Base-by-base conservation (phyloP, 164 flowering plant species). In the Stephania japonica region DNA sequence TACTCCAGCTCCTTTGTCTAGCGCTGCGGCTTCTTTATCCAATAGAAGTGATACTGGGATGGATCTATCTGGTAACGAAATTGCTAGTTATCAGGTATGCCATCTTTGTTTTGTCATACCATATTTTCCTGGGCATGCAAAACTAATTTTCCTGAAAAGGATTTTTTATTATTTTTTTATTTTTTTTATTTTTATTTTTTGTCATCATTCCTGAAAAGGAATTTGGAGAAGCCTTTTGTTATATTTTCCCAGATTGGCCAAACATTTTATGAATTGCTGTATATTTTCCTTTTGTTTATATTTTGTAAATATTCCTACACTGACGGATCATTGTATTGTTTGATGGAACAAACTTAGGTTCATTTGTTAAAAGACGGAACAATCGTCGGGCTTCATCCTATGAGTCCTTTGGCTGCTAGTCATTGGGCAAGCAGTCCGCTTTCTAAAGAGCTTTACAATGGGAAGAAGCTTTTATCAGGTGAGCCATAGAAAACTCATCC, bases 61-160 rank as follows among this genome's bases (percentile, higher is more conserved):
- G 47, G 78, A 85, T 78, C 61, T 79, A 72, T 80, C 87, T 64
- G 78, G 79, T 6, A 87, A 85, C 73, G 89, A 90, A 69, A 87
- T 90, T 80, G 94, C 91, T 70, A 89, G 87, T 79, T 94, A 86
- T 85, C 92, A 94, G 98, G 98, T 90, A 83, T 32, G 10, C 32
- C 19, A 16, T 8, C 64, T 47, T 56, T 24, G n/a, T 18, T 70
- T 7, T 19, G 14, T 13, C 10, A n/a, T 4, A 21, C 56, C 3
- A 4, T 19, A 14, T 5, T 56, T 56, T 56, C 63, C 63, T 14
- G 63, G 63, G 18, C 18, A 56, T 4, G 3, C n/a, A n/a, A 56
- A 21, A 56, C n/a, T 56, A 7, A 18, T 19, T 56, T 56, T 56
- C 63, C n/a, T 56, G 63, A 56, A 12, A 21, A 53, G 19, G 19